Evolutionary conservation across 176 grass and related monocot species (phyloP), one percentile per base, ranked within the genome.

Genomic region (Sorghum bicolor): DNA sequence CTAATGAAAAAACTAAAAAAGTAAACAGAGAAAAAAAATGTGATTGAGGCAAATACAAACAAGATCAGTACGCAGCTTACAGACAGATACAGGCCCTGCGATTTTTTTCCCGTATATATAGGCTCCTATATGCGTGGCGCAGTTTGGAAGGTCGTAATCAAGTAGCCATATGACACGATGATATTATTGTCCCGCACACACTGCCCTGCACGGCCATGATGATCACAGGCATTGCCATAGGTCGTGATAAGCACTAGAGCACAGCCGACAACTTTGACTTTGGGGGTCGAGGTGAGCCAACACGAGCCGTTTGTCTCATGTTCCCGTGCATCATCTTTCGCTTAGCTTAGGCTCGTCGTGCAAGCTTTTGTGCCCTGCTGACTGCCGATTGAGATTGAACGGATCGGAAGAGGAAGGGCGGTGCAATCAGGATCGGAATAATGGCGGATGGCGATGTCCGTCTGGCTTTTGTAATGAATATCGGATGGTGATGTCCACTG

Each of bases 261-360:
- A 29, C 40, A 28, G 75, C 76, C 68, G 81, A 80, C 67, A 68
- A 88, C 13, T 75, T 84, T 75, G 76, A 84, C 81, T 47, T 64
- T 29, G 30, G 47, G 73, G 1, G 1, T 32, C 4, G 43, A 16
- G 8, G 25, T 19, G 13, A 45, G 30, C 13, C 53, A 57, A 24
- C 22, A 19, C 53, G 20, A 24, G 9, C 57, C 9, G 0, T 10
- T 63, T 29, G n/a, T 57, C 52, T 10, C 20, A 20, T 8, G 52
- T 57, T n/a, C 52, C 52, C 52, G 52, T 57, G 52, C 20, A n/a
- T n/a, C 7, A 57, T 57, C 52, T 57, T 57, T 55, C 52, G 7
- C 52, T 55, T 55, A 55, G 52, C 48, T 7, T 52, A 19, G 50
- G 6, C 50, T 45, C 12, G 10, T 6, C 48, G 16, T 20, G 48